Conservation (phyloP, 805 yeast species). For the Metschnikowia amazonensis region DNA sequence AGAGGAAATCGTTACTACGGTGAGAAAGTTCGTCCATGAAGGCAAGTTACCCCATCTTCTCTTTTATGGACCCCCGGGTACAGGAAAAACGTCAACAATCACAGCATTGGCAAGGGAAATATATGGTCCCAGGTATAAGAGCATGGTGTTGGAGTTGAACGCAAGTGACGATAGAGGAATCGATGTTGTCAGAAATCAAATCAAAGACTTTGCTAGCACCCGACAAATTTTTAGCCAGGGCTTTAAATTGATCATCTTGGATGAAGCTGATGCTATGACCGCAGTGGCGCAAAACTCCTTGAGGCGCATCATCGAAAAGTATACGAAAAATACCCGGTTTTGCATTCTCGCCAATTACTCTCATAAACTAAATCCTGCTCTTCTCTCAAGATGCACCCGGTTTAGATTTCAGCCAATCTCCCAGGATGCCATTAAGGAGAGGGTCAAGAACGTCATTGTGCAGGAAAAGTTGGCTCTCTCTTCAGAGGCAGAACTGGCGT, state of each 20-base stretch:
- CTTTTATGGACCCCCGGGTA: conserved; percentile 95
- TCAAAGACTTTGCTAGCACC: conserved; percentile 93
- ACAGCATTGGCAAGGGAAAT: conserved; percentile 83
- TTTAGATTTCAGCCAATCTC: conserved; percentile 87
- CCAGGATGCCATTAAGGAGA: conserved; percentile 59
- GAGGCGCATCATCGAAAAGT: conserved; percentile 83
- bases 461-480: conserved; percentile 60
- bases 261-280: conserved; percentile 96
- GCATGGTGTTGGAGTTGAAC: conserved; percentile 91
- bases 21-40: conserved; percentile 76
- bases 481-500: conserved; percentile 57
- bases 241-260: conserved; percentile 85
- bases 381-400: conserved; percentile 89
- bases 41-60: conserved; percentile 86
- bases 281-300: conserved; percentile 81
- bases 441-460: conserved; percentile 65
- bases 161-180: conserved; percentile 98
- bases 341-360: conserved; percentile 95
- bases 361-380: conserved; percentile 92
- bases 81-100: conserved; percentile 88
- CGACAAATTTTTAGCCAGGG: conserved; percentile 86
- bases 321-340: conserved; percentile 91
- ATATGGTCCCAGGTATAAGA: conserved; percentile 73
- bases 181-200: conserved; percentile 95
- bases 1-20: conserved; percentile 77